Base-by-base conservation (phyloP, 495 filamentous ascomycete genomes). In the Glonium stellatum region DNA sequence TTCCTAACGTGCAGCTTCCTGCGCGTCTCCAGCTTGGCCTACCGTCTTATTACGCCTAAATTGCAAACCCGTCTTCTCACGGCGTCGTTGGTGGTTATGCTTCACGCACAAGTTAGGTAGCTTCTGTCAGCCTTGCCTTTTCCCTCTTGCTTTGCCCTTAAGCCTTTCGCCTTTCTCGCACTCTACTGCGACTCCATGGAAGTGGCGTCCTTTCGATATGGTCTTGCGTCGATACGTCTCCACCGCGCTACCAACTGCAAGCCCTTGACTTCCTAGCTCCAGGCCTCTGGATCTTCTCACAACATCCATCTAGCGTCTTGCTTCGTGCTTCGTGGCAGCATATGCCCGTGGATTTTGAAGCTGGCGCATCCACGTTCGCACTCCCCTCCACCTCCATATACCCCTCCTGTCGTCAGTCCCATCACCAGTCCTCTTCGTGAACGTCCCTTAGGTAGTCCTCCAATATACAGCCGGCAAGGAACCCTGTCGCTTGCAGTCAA, bases 241-340 rank as follows among this genome's bases (percentile, higher is more conserved):
- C 18, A 44, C 18, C 39, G 12, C 18, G 13, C 39, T 44, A 44
- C 39, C 39, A 44, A 44, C 39, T 18, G 18, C 39, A 44, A 44
- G 39, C 39, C 39, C 12, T 44, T 44, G 13, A 15, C 13, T 11
- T 18, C 18, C 18, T 18, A 15, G 10, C 39, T 44, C 39, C 18
- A 18, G 3, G 4, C 39, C 13, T 11, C 18, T 18, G 18, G 13
- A 13, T 11, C 18, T 11, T 11, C 18, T 18, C 18, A 18, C 39
- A 15, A 13, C 18, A 18, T 13, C 39, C 39, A 18, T 18, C 13
- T 18, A 44, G 13, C 13, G 4, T 11, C 3, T 18, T 44, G 39
- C 39, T 44, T 18, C 15, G 8, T 54, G 52, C 52, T 54, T 25
- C 53, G 34, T 31, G 53, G 53, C 53, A 55, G 53, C 53, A 55